Evolutionary conservation across 306 rosid species (phyloP).

Genomic region (Pyrus bretschneideri): DNA sequence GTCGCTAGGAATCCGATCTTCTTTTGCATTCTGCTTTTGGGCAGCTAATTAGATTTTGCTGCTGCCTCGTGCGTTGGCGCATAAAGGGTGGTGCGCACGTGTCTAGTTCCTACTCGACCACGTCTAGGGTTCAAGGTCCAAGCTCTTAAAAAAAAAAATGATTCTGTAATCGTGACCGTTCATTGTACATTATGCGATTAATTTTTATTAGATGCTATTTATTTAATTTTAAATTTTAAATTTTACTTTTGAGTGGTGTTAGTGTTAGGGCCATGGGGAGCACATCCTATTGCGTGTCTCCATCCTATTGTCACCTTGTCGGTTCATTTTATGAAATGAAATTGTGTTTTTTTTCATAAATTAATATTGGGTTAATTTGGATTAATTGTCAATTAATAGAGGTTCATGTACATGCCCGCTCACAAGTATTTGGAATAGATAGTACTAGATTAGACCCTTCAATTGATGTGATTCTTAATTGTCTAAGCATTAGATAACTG

Average conservation of each 20-base stretch:
- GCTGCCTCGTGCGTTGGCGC: slow-evolving; percentile 23
- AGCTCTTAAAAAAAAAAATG: background rate
- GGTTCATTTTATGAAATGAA: background rate
- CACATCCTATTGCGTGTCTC: slow-evolving; percentile 16
- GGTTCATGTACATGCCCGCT: background rate
- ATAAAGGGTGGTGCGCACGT: background rate
- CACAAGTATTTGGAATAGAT: background rate
- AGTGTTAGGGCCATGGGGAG: slow-evolving; percentile 39
- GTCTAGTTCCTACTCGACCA: slow-evolving; percentile 7
- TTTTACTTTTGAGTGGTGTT: slow-evolving; percentile 22
- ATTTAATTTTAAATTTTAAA: too few species aligned
- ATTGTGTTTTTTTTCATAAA: background rate
- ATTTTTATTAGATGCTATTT: too few species aligned
- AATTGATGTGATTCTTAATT: background rate
- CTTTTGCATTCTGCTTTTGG: slow-evolving; percentile 28
- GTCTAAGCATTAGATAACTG: background rate
- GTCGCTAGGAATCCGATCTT: slow-evolving; percentile 23
- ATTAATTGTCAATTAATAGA: background rate
- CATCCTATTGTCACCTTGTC: slow-evolving; percentile 3
- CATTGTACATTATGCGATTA: too few species aligned
- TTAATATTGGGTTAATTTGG: background rate
- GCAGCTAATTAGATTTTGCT: background rate
- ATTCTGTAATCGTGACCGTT: too few species aligned
- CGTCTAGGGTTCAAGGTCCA: background rate
- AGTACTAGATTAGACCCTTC: background rate